Base-by-base conservation (phyloP, 164 flowering plant species). In the Liquidambar formosana region DNA sequence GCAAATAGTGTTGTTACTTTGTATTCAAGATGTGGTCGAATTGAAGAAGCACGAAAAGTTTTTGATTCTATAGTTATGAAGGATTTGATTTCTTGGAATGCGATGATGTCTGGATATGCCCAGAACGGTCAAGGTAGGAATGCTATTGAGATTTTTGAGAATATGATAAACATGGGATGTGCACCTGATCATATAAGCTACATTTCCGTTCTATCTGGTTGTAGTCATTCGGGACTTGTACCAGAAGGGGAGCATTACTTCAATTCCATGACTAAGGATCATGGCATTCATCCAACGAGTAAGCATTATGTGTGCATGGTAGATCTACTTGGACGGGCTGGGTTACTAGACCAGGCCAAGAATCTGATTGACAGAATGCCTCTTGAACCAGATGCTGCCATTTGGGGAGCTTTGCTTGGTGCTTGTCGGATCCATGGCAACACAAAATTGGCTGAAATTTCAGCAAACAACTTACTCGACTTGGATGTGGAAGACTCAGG, bases 291-390 rank as follows among this genome's bases (percentile, higher is more conserved):
- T 23, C 85, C 79, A 44, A 53, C 38, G 19, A 13, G 61, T 4
- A 79, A 78, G 78, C 89, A 86, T 69, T 84, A 53, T 67, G 73
- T 75, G 15, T 86, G 86, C 62, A 67, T 86, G 88, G 82, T 86
- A 15, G 88, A 86, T 78, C 64, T 86, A 57, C 80, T 86, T 64
- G 85, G 88, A 13, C 79, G 88, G 41, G 79, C 83, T 41, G 85
- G 86, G 19, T 63, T 74, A 48, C 78, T 86, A 12, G 81, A 76
- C 58, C 64, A 82, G 83, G 89, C 89, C 10, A 71, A 68, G 43
- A 56, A 25, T 48, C 72, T 84, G 69, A 76, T 84, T 18, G 76
- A 80, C 23, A 52, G 48, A 51, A 78, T 82, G 85, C 76, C 79
- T 12, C 62, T 78, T n/a, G 47, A 78, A 75, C 85, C 85, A n/a